Base-by-base conservation (phyloP, 495 filamentous ascomycete species). In the Aspergillus affinis region DNA sequence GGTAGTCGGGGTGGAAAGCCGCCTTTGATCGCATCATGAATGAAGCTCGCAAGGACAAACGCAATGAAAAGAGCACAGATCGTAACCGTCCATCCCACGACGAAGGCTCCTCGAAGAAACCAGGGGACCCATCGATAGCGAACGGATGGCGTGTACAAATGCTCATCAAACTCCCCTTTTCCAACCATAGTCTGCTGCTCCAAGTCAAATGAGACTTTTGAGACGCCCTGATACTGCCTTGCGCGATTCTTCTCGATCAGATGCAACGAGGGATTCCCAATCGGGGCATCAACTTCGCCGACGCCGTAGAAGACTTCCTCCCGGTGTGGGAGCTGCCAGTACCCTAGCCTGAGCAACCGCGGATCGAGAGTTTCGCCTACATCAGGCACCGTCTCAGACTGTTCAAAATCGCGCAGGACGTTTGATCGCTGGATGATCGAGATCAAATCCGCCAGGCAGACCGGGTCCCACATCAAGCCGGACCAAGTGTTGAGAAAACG, bases 391-490 rank as follows among this genome's bases (percentile, higher is more conserved):
- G 70, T 83, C 72, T 82, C 88, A 17, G 76, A 86, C 62, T 75
- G 82, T 59, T 80, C 84, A 77, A 82, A 94, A 61, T 89, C 88
- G 41, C 78, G 78, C 32, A 91, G 75, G 13, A 86, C 84, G 70
- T 96, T 97, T 44, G 90, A 91, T 48, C 89, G 80, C 41, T 91
- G 88, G 17, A 95, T 81, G 10, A 96, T 74, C 4, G 86, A 82
- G 49, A 90, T 78, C 26, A 94, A 71, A 68, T 96, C 92, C 10
- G 89, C 92, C 21, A 96, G 72, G 15, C 86, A 91, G n/a, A 85
- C 74, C 2, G 90, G 84, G 69, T 93, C 91, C 92, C 92, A 97
- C 71, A 87, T 85, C 64, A 97, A 73, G 3, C 92, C 92, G 0
- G 91, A 90, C 63, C 72, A 79, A 32, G 75, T 76, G 23, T 81